These are phyloP conservation scores for Pulveroboletus sp. DNA, from an alignment of 768 basidiomycete species.

Conservation along the genomic window DNA sequence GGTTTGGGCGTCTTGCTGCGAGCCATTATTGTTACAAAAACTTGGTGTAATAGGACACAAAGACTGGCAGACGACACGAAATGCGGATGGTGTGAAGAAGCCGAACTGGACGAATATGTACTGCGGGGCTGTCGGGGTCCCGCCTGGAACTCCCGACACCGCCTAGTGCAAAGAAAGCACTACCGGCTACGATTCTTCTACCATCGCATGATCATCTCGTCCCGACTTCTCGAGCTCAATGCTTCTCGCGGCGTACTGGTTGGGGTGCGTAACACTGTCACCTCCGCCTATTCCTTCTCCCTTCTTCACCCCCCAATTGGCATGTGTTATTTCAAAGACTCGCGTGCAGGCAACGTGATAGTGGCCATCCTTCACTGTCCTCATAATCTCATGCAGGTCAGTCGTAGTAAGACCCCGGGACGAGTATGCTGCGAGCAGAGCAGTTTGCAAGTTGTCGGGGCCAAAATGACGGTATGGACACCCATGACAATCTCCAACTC, in stretches of 20 bases:
- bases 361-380: conserved; percentile 72
- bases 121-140: conserved; percentile 14
- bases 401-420: conserved; percentile 58
- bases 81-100: conserved; percentile 10
- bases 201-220: conserved; percentile 45
- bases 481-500: conserved; percentile 69
- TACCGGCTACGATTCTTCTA: conserved; percentile 26
- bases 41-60: not conserved
- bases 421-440: conserved; percentile 67
- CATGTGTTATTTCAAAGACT: conserved; percentile 93
- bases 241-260: conserved; percentile 79
- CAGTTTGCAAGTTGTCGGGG: conserved; percentile 75
- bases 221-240: conserved; percentile 57
- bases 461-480: conserved; percentile 94
- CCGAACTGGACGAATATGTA: conserved; percentile 8
- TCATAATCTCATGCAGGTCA: conserved; percentile 82
- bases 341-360: conserved; percentile 97
- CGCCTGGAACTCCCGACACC: conserved; percentile 20
- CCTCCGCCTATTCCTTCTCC: conserved; percentile 86
- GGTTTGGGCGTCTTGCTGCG: conserved; percentile 29
- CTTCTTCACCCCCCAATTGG: conserved; percentile 66
- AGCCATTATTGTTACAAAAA: conserved; percentile 16
- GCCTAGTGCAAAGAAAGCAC: not conserved
- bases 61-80: conserved; percentile 30
- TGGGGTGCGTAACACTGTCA: conserved; percentile 92